phyloP scores from a whole-genome alignment of 2,329 filamentous ascomycete species.

The Helminthosporium solani region DNA sequence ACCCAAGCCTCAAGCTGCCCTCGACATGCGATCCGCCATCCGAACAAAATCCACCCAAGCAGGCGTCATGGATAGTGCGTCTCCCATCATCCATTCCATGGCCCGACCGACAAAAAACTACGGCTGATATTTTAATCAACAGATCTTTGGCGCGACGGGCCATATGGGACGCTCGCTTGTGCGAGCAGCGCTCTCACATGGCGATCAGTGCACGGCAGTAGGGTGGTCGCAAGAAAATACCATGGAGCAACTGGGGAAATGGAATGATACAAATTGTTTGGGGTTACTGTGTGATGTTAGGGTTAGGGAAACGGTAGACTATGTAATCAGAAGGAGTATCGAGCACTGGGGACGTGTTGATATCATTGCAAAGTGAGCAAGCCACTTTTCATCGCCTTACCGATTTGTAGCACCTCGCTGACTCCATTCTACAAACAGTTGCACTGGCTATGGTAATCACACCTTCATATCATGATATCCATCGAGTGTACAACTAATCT shows the following conservation, averaged over 20 bases:
- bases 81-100: not conserved
- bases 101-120: conserved; percentile 1
- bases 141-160: conserved; percentile 92
- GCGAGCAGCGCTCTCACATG: conserved; percentile 74
- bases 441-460: conserved; percentile 75
- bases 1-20: conserved; percentile 63
- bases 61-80: conserved; percentile 85
- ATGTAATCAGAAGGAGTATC: conserved; percentile 69
- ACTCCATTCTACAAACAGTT: conserved; percentile 45
- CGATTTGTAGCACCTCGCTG: no score
- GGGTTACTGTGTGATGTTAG: conserved; percentile 89
- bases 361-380: conserved; percentile 74
- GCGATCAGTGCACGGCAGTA: conserved; percentile 82
- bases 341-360: conserved; percentile 79
- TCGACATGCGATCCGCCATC: conserved; percentile 83
- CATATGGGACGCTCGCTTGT: conserved; percentile 93
- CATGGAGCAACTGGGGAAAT: conserved; percentile 68
- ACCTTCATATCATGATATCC: not conserved
- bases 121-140: conserved; percentile 4
- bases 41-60: conserved; percentile 66
- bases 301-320: conserved; percentile 72
- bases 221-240: conserved; percentile 79
- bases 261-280: conserved; percentile 67
- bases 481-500: not conserved
- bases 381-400: not conserved